These are phyloP conservation scores for Petunia secreta DNA, from an alignment of 257 asterid genomes.

Conservation along the genomic window DNA sequence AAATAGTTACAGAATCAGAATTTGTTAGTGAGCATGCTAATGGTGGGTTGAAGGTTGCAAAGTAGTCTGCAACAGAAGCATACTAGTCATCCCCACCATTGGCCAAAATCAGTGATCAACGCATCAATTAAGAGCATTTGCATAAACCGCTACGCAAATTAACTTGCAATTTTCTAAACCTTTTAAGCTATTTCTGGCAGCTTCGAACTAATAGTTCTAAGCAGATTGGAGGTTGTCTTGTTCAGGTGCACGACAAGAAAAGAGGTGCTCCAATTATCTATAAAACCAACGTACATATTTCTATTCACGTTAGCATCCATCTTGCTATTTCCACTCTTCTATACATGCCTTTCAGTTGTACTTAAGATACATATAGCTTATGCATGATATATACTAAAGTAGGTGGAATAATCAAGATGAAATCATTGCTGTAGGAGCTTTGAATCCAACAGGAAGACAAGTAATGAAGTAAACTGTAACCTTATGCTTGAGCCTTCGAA, in stretches of 20 bases:
- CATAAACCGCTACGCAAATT: neutral
- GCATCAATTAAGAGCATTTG: neutral
- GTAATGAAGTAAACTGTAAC: constrained; percentile 58
- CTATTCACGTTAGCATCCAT: neutral
- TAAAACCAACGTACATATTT: constrained; percentile 16
- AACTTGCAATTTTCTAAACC: neutral
- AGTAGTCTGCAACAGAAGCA: neutral
- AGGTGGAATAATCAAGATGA: constrained; percentile 38
- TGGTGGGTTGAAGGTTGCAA: neutral
- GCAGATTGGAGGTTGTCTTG: constrained; percentile 2
- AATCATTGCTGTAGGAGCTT: constrained; percentile 59
- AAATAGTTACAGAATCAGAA: neutral
- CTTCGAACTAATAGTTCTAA: constrained; percentile 20
- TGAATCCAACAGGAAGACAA: constrained; percentile 65
- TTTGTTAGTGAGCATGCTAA: neutral
- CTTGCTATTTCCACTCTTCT: constrained; percentile 18
- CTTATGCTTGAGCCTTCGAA: constrained; percentile 77
- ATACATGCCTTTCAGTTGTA: constrained; percentile 14
- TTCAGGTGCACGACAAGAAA: constrained; percentile 1
- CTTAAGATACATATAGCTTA: neutral
- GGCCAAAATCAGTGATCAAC: neutral
- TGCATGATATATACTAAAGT: neutral
- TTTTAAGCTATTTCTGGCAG: constrained; percentile 19
- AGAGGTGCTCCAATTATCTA: neutral
- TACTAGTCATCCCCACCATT: neutral